phyloP scores from a whole-genome alignment of 2,329 filamentous ascomycete species.

The Ophiostoma angusticollis region DNA sequence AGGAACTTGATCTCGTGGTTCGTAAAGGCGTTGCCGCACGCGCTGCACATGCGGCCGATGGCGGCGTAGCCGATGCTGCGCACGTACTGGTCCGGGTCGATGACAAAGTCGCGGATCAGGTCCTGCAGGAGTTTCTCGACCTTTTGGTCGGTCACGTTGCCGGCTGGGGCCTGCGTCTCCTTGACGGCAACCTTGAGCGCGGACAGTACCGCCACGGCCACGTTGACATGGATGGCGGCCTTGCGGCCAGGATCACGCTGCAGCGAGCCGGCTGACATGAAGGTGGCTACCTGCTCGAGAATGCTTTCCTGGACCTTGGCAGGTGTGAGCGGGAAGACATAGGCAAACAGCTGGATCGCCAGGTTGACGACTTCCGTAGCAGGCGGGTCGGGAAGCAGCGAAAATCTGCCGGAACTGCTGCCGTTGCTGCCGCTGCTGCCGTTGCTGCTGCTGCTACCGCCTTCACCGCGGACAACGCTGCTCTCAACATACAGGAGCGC shows the following conservation, averaged over 20 bases:
- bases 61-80: constrained; percentile 76
- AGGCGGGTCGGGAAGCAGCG: constrained; percentile 56
- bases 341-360: constrained; percentile 84
- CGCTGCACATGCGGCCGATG: constrained; percentile 70
- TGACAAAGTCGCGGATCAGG: constrained; percentile 56
- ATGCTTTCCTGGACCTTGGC: constrained; percentile 92
- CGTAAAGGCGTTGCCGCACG: constrained; percentile 78
- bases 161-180: constrained; percentile 60
- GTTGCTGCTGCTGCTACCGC: not conserved
- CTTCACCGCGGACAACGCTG: constrained; percentile 24
- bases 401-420: constrained; percentile 12
- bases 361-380: constrained; percentile 90
- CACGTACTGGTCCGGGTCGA: constrained; percentile 74
- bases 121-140: constrained; percentile 81
- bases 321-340: constrained; percentile 77
- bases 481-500: constrained; percentile 56
- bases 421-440: not conserved
- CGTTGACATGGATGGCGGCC: constrained; percentile 82
- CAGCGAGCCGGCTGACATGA: constrained; percentile 65
- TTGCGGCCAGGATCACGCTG: constrained; percentile 80
- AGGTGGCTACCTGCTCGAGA: constrained; percentile 83
- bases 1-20: constrained; percentile 75
- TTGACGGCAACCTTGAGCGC: constrained; percentile 74
- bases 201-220: constrained; percentile 67
- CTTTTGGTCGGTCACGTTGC: constrained; percentile 59